phyloP scores from a whole-genome alignment of 2,329 filamentous ascomycete genomes.

The Lithohypha guttulata region DNA sequence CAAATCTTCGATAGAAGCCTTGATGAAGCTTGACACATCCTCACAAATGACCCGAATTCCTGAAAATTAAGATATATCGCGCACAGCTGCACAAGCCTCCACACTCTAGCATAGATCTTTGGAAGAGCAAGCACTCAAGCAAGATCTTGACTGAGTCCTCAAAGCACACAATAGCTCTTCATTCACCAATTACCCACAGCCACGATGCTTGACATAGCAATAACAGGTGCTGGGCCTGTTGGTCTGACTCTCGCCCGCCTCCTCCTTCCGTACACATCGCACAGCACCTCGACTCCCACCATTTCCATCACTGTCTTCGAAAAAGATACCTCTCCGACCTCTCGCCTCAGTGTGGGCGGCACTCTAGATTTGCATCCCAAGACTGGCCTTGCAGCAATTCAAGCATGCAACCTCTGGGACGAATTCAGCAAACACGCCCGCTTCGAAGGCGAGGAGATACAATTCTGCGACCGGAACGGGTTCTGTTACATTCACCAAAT shows the following conservation, averaged over 20 bases:
- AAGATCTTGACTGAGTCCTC: too few species aligned
- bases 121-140: too few species aligned
- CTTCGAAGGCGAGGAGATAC: slow-evolving; percentile 35
- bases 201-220: slow-evolving; percentile 23
- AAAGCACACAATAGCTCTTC: too few species aligned
- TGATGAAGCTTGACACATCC: too few species aligned
- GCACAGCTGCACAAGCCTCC: too few species aligned
- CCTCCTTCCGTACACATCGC: slow-evolving; percentile 18
- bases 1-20: too few species aligned
- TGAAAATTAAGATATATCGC: too few species aligned
- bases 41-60: too few species aligned
- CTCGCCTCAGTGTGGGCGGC: slow-evolving; percentile 26
- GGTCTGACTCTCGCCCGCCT: slow-evolving; percentile 29
- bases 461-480: slow-evolving; percentile 32
- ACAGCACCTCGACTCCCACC: slow-evolving; percentile 2
- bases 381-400: slow-evolving; percentile 27
- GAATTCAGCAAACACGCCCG: slow-evolving; percentile 25
- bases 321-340: slow-evolving; percentile 22
- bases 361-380: slow-evolving; percentile 28
- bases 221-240: slow-evolving; percentile 27
- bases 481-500: slow-evolving; percentile 23
- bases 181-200: too few species aligned
- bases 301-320: slow-evolving; percentile 25
- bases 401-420: slow-evolving; percentile 25
- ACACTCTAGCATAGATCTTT: too few species aligned